phyloP scores from a whole-genome alignment of 805 yeast genomes.

The Lachancea dasiensis region DNA sequence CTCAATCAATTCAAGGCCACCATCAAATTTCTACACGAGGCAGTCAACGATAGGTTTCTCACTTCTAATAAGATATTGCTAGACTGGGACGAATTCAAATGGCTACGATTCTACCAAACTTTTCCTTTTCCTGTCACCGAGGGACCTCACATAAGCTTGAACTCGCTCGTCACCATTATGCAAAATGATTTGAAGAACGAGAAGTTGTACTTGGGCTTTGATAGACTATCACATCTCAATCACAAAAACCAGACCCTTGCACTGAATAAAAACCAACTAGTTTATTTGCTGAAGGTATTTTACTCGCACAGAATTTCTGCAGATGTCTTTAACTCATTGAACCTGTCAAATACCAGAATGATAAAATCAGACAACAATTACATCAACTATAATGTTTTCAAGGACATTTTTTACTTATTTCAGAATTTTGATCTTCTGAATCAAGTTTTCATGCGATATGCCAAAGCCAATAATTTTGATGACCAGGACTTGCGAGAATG shows the following conservation, averaged over 20 bases:
- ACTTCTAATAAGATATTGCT: constrained; percentile 24
- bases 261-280: constrained; percentile 34
- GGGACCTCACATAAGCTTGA: constrained; percentile 32
- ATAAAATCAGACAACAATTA: constrained; percentile 29
- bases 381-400: constrained; percentile 33
- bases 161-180: constrained; percentile 37
- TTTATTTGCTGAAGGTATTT: constrained; percentile 29
- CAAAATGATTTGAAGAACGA: constrained; percentile 37
- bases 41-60: constrained; percentile 28
- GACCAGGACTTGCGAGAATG: constrained; percentile 26
- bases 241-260: constrained; percentile 27
- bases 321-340: constrained; percentile 32
- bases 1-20: constrained; percentile 30
- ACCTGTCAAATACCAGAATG: constrained; percentile 25
- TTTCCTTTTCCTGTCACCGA: constrained; percentile 17
- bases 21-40: constrained; percentile 30
- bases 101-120: constrained; percentile 25
- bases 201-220: constrained; percentile 31
- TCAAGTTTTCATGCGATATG: constrained; percentile 34
- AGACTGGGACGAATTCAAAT: constrained; percentile 33
- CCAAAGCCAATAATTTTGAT: constrained; percentile 25
- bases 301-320: constrained; percentile 37
- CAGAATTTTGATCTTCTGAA: constrained; percentile 38
- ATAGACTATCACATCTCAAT: constrained; percentile 27
- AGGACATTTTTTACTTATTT: constrained; percentile 36